Base-by-base conservation (phyloP, 352 stramenopile species). In the Globisporangium solare region DNA sequence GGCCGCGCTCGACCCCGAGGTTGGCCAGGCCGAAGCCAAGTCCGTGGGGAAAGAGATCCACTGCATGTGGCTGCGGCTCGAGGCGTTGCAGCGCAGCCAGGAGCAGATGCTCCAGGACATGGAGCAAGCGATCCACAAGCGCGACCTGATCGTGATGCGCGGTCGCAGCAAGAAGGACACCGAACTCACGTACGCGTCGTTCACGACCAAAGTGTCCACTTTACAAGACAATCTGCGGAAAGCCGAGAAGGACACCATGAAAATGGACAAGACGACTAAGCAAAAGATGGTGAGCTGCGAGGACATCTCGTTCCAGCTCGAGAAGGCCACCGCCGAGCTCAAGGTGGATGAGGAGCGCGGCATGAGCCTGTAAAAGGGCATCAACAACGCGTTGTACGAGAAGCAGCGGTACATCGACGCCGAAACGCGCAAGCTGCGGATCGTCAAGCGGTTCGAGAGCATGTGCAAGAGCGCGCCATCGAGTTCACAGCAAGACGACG, bases 31-130 rank as follows among this genome's bases (percentile, higher is more conserved):
- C 2, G 94, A 98, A 63, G 88, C 89, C 15, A 80, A 84, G 32
- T 84, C 73, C 42, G 98, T 98, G 93, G 88, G 98, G 66, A 95
- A 95, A 53, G 94, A 98, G 71, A 98, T 98, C 47, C 89, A 98
- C 67, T 85, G 92, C 50, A 98, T 98, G 95, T 83, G 88, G 20
- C 64, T 98, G 51, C 77, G 89, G 2, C 76, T 98, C n/a, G 92
- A 97, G 39, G 79, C 75, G 1, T 82, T 98, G 45, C 74, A 93
- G 62, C 83, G 88, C 21, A 92, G 90, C 41, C 93, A 98, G 70
- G 92, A 98, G 66, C 71, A 91, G 41, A 94, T 98, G 73, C 73
- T 98, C 20, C 74, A 93, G 61, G 89, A 98, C 50, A 98, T 98
- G 92, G 92, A 98, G 68, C 72, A 91, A 53, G 91, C 93, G 27